phyloP scores from a whole-genome alignment of 2,329 filamentous ascomycete genomes.

The Aspergillus bombycis region DNA sequence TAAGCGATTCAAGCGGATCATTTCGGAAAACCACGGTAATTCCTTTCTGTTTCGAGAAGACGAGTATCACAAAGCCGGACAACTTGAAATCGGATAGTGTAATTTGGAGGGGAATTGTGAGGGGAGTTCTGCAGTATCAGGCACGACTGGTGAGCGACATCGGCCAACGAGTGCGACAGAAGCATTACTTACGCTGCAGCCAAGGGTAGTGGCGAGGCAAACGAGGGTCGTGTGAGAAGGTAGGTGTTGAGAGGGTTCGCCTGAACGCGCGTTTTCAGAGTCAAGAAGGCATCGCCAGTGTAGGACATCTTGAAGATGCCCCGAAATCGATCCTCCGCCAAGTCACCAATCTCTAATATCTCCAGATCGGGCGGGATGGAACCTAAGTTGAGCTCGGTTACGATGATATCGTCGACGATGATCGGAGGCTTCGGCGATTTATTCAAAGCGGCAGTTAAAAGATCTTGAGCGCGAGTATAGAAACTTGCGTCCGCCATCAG shows the following conservation, averaged over 20 bases:
- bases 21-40: slow-evolving; percentile 96
- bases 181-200: slow-evolving; percentile 67
- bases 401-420: slow-evolving; percentile 98
- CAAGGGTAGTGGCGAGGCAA: slow-evolving; percentile 89
- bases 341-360: slow-evolving; percentile 94
- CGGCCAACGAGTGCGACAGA: background rate
- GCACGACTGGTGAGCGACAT: slow-evolving; percentile 10
- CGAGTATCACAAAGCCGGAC: slow-evolving; percentile 94
- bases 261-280: slow-evolving; percentile 93
- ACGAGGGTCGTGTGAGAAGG: slow-evolving; percentile 84
- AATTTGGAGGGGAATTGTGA: slow-evolving; percentile 97
- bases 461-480: slow-evolving; percentile 86
- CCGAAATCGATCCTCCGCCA: slow-evolving; percentile 94
- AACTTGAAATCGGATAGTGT: slow-evolving; percentile 94
- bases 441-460: slow-evolving; percentile 93
- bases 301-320: slow-evolving; percentile 99
- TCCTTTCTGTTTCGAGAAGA: slow-evolving; percentile 97
- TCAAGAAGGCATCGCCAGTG: slow-evolving; percentile 90
- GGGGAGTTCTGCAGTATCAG: slow-evolving; percentile 61
- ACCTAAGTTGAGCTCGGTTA: slow-evolving; percentile 95
- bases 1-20: slow-evolving; percentile 95
- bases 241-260: slow-evolving; percentile 97
- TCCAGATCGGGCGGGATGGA: slow-evolving; percentile 93
- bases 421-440: slow-evolving; percentile 98
- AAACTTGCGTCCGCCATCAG: slow-evolving; percentile 92